Conservation (phyloP, 2,329 filamentous ascomycete species). For the Pseudogymnoascus sp. region DNA sequence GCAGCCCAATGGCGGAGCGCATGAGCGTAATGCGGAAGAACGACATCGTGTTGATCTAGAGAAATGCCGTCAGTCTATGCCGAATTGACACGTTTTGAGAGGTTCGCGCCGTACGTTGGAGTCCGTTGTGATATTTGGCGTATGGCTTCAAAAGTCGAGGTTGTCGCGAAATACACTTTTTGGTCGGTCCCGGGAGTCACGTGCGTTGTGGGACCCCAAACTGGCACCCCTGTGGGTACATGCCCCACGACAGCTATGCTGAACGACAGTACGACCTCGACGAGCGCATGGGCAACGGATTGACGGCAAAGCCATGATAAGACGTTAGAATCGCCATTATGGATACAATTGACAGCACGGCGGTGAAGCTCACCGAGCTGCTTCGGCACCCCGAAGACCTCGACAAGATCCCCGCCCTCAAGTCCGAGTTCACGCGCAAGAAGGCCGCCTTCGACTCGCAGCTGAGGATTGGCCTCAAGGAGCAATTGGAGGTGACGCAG, state of each 20-base stretch:
- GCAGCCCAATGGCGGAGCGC: conserved; percentile 64
- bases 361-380: conserved; percentile 72
- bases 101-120: neutral
- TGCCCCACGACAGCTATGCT: neutral
- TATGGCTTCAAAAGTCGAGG: conserved; percentile 2
- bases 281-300: conserved; percentile 4
- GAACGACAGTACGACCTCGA: neutral
- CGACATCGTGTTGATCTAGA: conserved; percentile 35
- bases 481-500: conserved; percentile 92
- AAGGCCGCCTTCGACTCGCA: conserved; percentile 87
- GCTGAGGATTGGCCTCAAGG: conserved; percentile 76
- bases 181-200: neutral
- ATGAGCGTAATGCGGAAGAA: conserved; percentile 68
- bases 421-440: conserved; percentile 88
- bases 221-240: conserved; percentile 2
- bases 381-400: conserved; percentile 94
- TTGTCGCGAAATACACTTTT: conserved; percentile 7
- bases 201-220: neutral
- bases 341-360: conserved; percentile 28
- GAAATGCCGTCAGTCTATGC: neutral
- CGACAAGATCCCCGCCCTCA: conserved; percentile 85
- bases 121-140: neutral
- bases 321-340: conserved; percentile 11
- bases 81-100: neutral
- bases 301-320: conserved; percentile 7